These are phyloP conservation scores for Spencermartinsiella ligniputridi DNA, from an alignment of 1,139 yeast species.

Conservation along the genomic window DNA sequence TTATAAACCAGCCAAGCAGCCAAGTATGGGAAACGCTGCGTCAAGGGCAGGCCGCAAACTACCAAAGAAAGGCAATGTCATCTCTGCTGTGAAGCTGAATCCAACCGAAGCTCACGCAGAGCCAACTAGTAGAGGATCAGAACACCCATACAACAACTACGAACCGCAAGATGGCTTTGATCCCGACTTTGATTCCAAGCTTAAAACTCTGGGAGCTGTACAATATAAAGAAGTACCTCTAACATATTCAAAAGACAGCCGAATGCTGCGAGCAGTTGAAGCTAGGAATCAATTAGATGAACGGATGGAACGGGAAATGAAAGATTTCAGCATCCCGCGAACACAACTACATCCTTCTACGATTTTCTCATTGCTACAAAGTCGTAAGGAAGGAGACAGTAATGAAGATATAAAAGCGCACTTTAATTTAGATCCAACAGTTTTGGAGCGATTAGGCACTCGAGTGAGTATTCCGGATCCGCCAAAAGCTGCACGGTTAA, in stretches of 20 bases:
- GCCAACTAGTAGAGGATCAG: background rate
- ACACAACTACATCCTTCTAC: background rate
- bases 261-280: background rate
- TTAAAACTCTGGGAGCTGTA: background rate
- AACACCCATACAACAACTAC: background rate
- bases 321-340: background rate
- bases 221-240: background rate
- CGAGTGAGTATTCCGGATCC: background rate
- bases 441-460: background rate
- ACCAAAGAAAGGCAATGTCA: background rate
- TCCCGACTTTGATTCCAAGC: slow-evolving; percentile 1
- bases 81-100: background rate
- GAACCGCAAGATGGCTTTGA: background rate
- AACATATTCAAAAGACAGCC: background rate
- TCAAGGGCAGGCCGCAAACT: background rate
- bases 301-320: background rate
- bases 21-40: background rate
- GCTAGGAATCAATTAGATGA: background rate
- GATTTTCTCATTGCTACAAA: background rate
- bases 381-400: background rate
- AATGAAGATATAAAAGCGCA: background rate
- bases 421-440: background rate
- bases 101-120: background rate
- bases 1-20: too few species aligned
- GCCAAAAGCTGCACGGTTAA: background rate